These are phyloP conservation scores for Garcia nutans DNA, from an alignment of 345 rosid species.

Conservation along the genomic window DNA sequence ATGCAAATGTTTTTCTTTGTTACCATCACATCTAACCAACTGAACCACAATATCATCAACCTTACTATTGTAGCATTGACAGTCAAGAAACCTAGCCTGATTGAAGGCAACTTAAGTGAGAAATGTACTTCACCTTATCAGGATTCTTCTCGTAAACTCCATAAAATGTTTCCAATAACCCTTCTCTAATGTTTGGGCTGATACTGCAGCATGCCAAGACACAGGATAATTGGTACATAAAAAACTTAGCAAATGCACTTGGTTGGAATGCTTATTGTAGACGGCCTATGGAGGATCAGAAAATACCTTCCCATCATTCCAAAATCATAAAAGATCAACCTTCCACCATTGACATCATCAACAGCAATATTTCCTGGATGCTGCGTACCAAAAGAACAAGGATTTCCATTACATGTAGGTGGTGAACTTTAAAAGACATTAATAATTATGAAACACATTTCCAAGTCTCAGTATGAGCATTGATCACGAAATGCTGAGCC, in stretches of 20 bases:
- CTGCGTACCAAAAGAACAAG: constrained; percentile 36
- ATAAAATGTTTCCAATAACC: constrained; percentile 81
- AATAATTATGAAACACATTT: constrained; percentile 12
- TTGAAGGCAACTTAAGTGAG: constrained; percentile 11
- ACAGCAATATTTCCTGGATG: constrained; percentile 99
- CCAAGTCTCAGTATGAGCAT: neutral
- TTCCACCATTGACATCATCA: constrained; percentile 97
- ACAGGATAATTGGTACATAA: constrained; percentile 18
- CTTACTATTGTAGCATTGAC: neutral
- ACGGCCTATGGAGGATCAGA: constrained; percentile 15
- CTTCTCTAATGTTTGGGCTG: constrained; percentile 91
- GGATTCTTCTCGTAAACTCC: constrained; percentile 96
- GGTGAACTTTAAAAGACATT: neutral
- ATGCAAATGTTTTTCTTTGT: neutral
- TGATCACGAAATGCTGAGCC: neutral
- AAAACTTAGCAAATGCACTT: constrained; percentile 14
- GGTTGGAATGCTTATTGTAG: neutral
- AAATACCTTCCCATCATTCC: constrained; percentile 99
- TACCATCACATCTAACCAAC: constrained; percentile 4
- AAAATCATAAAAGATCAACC: constrained; percentile 95
- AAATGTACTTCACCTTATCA: constrained; percentile 61
- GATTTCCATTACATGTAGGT: constrained; percentile 3
- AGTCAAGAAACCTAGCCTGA: constrained; percentile 11
- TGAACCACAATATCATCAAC: constrained; percentile 8
- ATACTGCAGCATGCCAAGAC: constrained; percentile 52